Evolutionary conservation across 441 rosid genomes (phyloP), one percentile per base, ranked within the genome.

Genomic region (Codiaeum variegatum): DNA sequence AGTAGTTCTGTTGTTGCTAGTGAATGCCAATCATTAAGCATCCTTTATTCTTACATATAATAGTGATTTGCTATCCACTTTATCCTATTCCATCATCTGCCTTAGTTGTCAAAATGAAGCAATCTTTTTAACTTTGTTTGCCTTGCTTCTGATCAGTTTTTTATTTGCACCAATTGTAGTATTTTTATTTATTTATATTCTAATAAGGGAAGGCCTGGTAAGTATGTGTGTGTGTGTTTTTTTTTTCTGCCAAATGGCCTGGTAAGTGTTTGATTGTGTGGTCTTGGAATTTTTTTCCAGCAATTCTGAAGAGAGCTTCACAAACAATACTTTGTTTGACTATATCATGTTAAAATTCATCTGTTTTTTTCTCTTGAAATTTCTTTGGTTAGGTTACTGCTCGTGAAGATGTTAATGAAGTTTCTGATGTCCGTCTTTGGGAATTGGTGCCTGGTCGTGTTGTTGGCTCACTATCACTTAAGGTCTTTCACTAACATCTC

Each of bases 381-480:
- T 51, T 76, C 34, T 47, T 62, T 69, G 74, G 69, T 42, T 71
- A 94, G 98, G 87, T 94, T 70, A 69, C 86, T 66, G 82, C 87
- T 77, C 88, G 81, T 12, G 97, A 88, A 82, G 98, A 89, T 81
- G 91, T 90, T 68, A 59, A 47, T 13, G 96, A 92, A 79, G 90
- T 91, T 59, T 84, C 90, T 28, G 83, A 88, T 76, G 93, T 80
- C 42, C 80, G 83, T 8, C 88, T 94, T 71, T 94, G 98, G 97
- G 98, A 92, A 84, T 79, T 89, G 76, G 93, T 92, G 55, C 98
- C 97, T 32, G 97, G 97, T 61, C 97, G 91, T 80, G 86, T 82
- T 66, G 88, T 91, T 70, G 97, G 98, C 67, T 91, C 97, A 46
- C 81, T 94, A 70, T 83, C 88, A 56, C 81, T 92, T 62, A 89